These are phyloP conservation scores for Ophiostoma sp. DNA, from an alignment of 2,329 filamentous ascomycete species.

Conservation along the genomic window DNA sequence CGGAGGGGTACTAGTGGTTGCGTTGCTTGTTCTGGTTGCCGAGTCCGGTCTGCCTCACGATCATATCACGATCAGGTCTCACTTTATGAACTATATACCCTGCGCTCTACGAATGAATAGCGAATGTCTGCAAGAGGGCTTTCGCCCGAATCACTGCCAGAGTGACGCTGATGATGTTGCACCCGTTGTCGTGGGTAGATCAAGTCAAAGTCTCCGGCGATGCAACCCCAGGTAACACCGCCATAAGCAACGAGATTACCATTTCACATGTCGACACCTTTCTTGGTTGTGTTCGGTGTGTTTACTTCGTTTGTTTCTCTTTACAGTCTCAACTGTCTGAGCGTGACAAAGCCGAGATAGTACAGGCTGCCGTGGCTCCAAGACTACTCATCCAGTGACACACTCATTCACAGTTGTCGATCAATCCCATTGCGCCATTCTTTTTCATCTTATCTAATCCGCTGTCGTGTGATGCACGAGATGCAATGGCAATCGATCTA, in stretches of 20 bases:
- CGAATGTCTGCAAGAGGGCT: too few species aligned
- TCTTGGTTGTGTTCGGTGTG: too few species aligned
- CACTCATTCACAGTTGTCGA: too few species aligned
- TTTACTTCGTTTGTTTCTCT: too few species aligned
- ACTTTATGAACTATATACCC: too few species aligned
- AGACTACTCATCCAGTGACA: neutral
- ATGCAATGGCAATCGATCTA: neutral
- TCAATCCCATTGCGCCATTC: neutral
- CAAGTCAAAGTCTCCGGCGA: neutral
- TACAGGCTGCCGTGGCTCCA: neutral
- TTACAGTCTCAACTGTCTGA: too few species aligned
- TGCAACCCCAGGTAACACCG: neutral
- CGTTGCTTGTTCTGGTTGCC: neutral
- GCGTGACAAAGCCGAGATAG: neutral
- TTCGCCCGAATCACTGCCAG: too few species aligned
- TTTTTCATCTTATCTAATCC: neutral
- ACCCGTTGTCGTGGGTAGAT: neutral
- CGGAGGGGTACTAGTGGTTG: constrained; percentile 16
- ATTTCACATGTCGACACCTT: neutral
- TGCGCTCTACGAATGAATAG: too few species aligned
- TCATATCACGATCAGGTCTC: too few species aligned
- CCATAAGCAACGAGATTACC: neutral
- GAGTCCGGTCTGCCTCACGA: too few species aligned
- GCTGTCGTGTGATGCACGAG: neutral
- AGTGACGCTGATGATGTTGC: neutral